Percentiles rank a stretch among this genome's conserved stretches.
Conservation (phyloP, 1,139 yeast genomes). For the Yamadazyma songkhlaensis region DNA sequence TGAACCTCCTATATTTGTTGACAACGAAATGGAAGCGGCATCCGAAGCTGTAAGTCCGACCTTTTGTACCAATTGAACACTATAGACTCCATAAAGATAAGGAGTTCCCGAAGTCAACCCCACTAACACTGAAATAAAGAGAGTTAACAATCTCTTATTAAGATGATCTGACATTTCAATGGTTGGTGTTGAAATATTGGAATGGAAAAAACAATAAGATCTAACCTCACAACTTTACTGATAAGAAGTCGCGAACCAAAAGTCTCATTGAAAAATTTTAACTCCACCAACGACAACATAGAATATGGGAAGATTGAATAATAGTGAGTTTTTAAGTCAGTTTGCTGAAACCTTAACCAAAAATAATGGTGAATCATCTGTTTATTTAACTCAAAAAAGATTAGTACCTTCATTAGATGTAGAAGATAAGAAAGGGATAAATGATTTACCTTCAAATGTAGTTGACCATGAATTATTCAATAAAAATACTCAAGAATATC, state of each 20-base stretch:
- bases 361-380: conserved; percentile 40
- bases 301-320: conserved; percentile 38
- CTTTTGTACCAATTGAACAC: conserved; percentile 61
- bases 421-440: conserved; percentile 12
- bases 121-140: conserved; percentile 26
- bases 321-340: conserved; percentile 34
- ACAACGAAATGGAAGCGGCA: conserved; percentile 62
- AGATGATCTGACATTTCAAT: background rate
- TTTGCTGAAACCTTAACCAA: conserved; percentile 24
- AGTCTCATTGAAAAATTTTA: background rate
- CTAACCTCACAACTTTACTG: background rate
- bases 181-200: background rate
- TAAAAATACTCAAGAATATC: conserved; percentile 29
- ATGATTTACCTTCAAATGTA: conserved; percentile 40
- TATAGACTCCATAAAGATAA: conserved; percentile 66
- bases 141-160: conserved; percentile 13
- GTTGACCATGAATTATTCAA: conserved; percentile 11
- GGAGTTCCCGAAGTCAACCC: conserved; percentile 63
- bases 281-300: background rate
- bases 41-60: conserved; percentile 58
- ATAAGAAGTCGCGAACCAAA: background rate
- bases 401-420: conserved; percentile 26
- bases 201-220: background rate
- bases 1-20: conserved; percentile 62
- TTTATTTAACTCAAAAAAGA: conserved; percentile 44